Conservation (phyloP, 1,284 basidiomycete genomes). For the Ceratobasidium sp. region DNA sequence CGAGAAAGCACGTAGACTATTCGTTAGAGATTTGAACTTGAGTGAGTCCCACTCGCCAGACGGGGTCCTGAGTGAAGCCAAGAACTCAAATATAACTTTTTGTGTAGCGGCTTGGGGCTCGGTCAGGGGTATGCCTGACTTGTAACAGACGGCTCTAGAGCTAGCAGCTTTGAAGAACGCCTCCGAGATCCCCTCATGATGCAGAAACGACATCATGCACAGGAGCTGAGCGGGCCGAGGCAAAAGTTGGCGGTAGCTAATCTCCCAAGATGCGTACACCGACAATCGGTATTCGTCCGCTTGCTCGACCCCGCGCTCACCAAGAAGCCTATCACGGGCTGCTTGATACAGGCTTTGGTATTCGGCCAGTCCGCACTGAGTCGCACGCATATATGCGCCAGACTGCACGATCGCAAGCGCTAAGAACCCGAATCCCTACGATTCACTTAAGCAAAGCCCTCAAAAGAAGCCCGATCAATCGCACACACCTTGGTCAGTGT, state of each 20-base stretch:
- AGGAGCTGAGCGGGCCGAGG: constrained; percentile 1
- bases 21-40: neutral
- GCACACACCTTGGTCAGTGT: neutral
- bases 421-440: constrained; percentile 16
- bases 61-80: too few species aligned
- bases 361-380: neutral
- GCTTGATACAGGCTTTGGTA: neutral
- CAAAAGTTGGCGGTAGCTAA: neutral
- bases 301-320: neutral
- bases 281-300: constrained; percentile 8
- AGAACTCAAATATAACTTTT: neutral
- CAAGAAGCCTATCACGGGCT: neutral
- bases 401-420: constrained; percentile 13
- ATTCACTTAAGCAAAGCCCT: neutral
- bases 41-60: neutral
- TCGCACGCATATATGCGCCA: constrained; percentile 23
- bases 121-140: neutral
- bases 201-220: constrained; percentile 12
- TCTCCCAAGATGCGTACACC: constrained; percentile 5
- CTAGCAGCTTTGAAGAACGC: constrained; percentile 10
- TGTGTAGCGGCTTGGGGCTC: neutral
- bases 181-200: constrained; percentile 23
- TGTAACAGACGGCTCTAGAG: neutral
- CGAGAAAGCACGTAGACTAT: neutral
- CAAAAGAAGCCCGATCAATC: neutral